phyloP scores from a whole-genome alignment of 352 stramenopile genomes.

The Phytophthora litchii region DNA sequence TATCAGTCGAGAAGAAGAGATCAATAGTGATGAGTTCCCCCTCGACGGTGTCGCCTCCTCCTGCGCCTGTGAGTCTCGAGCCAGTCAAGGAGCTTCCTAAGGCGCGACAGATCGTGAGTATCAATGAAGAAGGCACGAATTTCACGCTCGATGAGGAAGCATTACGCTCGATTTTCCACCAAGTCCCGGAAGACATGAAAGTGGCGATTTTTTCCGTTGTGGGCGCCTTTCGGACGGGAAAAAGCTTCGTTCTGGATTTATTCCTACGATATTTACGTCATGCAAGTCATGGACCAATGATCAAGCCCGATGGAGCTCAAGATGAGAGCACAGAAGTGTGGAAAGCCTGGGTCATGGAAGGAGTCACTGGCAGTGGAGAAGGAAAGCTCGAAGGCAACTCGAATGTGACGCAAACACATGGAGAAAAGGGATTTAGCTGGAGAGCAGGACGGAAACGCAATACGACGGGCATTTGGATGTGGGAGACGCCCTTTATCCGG shows the following conservation, averaged over 20 bases:
- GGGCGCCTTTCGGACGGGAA: slow-evolving; percentile 98
- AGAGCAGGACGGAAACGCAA: slow-evolving; percentile 95
- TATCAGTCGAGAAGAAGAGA: slow-evolving; percentile 20
- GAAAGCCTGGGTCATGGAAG: slow-evolving; percentile 73
- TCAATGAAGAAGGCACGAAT: slow-evolving; percentile 88
- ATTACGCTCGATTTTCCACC: slow-evolving; percentile 74
- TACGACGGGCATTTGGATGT: slow-evolving; percentile 99
- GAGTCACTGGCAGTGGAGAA: slow-evolving; percentile 56
- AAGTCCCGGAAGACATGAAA: slow-evolving; percentile 93
- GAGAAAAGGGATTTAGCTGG: slow-evolving; percentile 95
- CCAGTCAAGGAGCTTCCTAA: slow-evolving; percentile 40
- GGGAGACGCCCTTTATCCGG: slow-evolving; percentile 97
- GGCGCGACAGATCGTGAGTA: slow-evolving; percentile 82
- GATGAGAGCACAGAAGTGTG: slow-evolving; percentile 54
- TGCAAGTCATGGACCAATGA: slow-evolving; percentile 55
- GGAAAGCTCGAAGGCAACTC: slow-evolving; percentile 84
- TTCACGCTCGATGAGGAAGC: slow-evolving; percentile 81
- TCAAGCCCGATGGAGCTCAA: slow-evolving; percentile 47
- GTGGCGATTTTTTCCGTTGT: slow-evolving; percentile 98
- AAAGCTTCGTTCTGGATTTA: slow-evolving; percentile 98
- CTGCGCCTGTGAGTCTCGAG: slow-evolving; percentile 29
- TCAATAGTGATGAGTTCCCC: slow-evolving; percentile 18
- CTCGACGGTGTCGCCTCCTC: slow-evolving; percentile 9
- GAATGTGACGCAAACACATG: slow-evolving; percentile 78
- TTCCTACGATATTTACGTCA: slow-evolving; percentile 97